These are phyloP conservation scores for Zychaea mexicana DNA, from an alignment of 371 early-diverging fungal species.

Conservation along the genomic window DNA sequence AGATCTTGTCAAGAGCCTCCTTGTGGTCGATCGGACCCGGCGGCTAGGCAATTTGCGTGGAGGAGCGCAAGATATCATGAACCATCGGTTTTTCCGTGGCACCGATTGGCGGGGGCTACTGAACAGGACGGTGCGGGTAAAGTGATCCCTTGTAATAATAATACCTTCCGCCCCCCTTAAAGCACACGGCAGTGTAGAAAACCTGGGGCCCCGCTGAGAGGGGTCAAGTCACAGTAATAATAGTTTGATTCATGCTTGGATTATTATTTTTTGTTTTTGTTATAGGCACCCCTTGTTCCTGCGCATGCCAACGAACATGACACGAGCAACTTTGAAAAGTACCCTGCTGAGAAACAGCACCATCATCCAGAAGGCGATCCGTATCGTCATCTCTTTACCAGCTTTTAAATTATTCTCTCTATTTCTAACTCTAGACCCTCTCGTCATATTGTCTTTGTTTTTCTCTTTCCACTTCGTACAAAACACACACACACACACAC, in stretches of 20 bases:
- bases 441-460: not conserved
- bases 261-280: conserved; percentile 21
- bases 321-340: conserved; percentile 74
- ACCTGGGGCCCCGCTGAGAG: no score
- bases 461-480: no score
- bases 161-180: no score
- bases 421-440: not conserved
- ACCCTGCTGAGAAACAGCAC: conserved; percentile 47
- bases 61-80: conserved; percentile 66
- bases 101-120: conserved; percentile 85
- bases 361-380: conserved; percentile 44
- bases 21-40: conserved; percentile 78
- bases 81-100: conserved; percentile 86
- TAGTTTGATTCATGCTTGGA: not conserved
- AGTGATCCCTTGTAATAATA: no score
- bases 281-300: conserved; percentile 65
- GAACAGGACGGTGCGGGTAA: conserved; percentile 63
- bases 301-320: conserved; percentile 63
- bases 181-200: no score
- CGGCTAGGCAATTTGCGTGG: conserved; percentile 70
- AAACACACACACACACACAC: no score
- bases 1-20: conserved; percentile 75
- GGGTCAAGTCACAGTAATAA: no score
- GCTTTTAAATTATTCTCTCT: conserved; percentile 38
- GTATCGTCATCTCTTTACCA: conserved; percentile 43